Evolutionary conservation across 2,329 filamentous ascomycete species (phyloP).

Genomic region (Meredithiella fracta): DNA sequence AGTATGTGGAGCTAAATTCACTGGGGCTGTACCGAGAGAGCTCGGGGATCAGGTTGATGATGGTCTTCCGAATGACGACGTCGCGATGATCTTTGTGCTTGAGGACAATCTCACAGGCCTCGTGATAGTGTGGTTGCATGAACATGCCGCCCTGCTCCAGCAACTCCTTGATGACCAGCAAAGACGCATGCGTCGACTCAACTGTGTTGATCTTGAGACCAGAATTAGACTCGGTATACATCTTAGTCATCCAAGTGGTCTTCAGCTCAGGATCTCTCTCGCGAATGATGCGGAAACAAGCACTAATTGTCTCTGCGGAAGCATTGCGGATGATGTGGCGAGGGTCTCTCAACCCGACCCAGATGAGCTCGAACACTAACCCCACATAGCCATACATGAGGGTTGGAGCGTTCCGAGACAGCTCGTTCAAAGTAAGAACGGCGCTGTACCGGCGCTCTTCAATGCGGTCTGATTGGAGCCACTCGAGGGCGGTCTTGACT

Average conservation of each 20-base stretch:
- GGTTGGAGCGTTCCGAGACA: slow-evolving; percentile 84
- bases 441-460: slow-evolving; percentile 89
- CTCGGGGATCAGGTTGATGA: slow-evolving; percentile 81
- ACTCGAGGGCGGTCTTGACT: slow-evolving; percentile 89
- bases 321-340: slow-evolving; percentile 85
- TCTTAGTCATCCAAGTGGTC: slow-evolving; percentile 73
- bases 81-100: slow-evolving; percentile 89
- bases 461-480: slow-evolving; percentile 85
- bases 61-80: slow-evolving; percentile 68
- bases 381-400: slow-evolving; percentile 90
- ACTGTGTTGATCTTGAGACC: slow-evolving; percentile 68
- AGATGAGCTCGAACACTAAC: slow-evolving; percentile 91
- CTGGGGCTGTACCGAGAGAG: slow-evolving; percentile 82
- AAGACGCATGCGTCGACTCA: slow-evolving; percentile 83
- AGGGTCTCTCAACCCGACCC: slow-evolving; percentile 79
- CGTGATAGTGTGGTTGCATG: slow-evolving; percentile 88
- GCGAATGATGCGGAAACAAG: slow-evolving; percentile 89
- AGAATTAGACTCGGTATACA: slow-evolving; percentile 68
- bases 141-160: slow-evolving; percentile 96
- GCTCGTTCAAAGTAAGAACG: slow-evolving; percentile 75
- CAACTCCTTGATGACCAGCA: slow-evolving; percentile 82
- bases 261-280: slow-evolving; percentile 82
- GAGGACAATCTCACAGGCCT: slow-evolving; percentile 83
- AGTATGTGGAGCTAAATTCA: slow-evolving; percentile 72
- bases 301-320: slow-evolving; percentile 81